These are phyloP conservation scores for Aspergillus puulaauensis DNA, from an alignment of 2,329 filamentous ascomycete species.

Conservation along the genomic window DNA sequence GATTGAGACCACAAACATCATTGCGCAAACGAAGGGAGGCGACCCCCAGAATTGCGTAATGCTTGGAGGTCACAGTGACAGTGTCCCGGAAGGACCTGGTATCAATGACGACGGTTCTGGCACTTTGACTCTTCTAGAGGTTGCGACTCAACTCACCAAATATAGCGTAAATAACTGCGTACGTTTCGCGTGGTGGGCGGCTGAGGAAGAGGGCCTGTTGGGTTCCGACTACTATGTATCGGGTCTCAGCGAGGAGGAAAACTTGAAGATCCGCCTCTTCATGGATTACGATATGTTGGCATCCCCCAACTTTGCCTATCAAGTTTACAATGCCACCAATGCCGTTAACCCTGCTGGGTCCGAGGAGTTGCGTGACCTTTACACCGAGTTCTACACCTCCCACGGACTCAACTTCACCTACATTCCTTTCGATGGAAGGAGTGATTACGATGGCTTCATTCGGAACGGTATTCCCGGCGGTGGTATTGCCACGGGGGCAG, in stretches of 20 bases:
- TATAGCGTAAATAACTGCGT: slow-evolving; percentile 70
- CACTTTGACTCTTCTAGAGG: slow-evolving; percentile 58
- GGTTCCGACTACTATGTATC: slow-evolving; percentile 59
- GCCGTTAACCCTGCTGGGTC: slow-evolving; percentile 60
- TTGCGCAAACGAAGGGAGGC: slow-evolving; percentile 59
- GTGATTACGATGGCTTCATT: slow-evolving; percentile 77
- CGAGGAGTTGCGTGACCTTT: slow-evolving; percentile 66
- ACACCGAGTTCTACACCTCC: slow-evolving; percentile 64
- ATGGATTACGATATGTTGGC: slow-evolving; percentile 72
- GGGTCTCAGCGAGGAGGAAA: slow-evolving; percentile 48
- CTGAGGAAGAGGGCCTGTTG: slow-evolving; percentile 62
- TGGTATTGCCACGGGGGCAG: slow-evolving; percentile 74
- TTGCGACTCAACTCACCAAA: slow-evolving; percentile 62
- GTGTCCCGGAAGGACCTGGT: slow-evolving; percentile 61
- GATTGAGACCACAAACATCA: slow-evolving; percentile 55
- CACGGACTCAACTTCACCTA: slow-evolving; percentile 68
- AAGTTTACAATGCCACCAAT: slow-evolving; percentile 58
- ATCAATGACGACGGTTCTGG: slow-evolving; percentile 79
- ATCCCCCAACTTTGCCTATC: slow-evolving; percentile 57
- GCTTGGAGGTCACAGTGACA: slow-evolving; percentile 61
- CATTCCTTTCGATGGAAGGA: slow-evolving; percentile 74
- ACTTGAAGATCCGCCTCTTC: slow-evolving; percentile 62
- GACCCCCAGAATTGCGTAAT: slow-evolving; percentile 59
- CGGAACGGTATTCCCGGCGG: slow-evolving; percentile 69
- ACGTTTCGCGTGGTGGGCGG: slow-evolving; percentile 67